Percentiles rank a stretch among this genome's conserved stretches.
Evolutionary conservation across 1,284 basidiomycete species (phyloP).

Genomic region (Exobasidium cylindrosporum): DNA sequence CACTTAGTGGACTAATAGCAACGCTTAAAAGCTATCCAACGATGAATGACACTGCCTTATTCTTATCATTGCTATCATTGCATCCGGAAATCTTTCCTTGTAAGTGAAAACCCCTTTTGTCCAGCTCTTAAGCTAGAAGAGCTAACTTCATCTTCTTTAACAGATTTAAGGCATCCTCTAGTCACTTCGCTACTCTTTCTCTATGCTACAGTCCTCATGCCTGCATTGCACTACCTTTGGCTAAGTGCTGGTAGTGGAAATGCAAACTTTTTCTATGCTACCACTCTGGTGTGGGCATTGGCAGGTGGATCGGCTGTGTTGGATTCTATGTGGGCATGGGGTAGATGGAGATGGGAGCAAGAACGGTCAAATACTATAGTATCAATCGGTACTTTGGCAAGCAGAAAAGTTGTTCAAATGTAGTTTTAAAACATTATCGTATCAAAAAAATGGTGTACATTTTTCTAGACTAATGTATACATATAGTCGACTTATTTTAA

Average conservation of each 20-base stretch:
- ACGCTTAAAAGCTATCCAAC: constrained; percentile 91
- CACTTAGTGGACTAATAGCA: constrained; percentile 73
- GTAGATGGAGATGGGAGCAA: constrained; percentile 41
- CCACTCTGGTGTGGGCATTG: constrained; percentile 86
- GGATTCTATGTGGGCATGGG: constrained; percentile 71
- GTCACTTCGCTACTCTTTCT: constrained; percentile 78
- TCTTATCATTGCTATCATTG: constrained; percentile 72
- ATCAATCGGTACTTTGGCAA: neutral
- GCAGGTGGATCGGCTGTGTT: constrained; percentile 78
- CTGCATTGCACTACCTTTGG: constrained; percentile 90
- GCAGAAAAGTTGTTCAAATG: neutral
- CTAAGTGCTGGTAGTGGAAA: constrained; percentile 87
- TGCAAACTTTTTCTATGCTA: constrained; percentile 97
- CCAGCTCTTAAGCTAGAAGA: neutral
- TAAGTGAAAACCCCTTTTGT: constrained; percentile 61
- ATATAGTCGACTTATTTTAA: too few relatives aligned
- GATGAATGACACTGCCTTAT: constrained; percentile 79
- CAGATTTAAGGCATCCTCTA: constrained; percentile 75
- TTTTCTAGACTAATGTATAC: too few relatives aligned
- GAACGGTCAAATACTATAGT: constrained; percentile 22
- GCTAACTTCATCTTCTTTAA: constrained; percentile 57
- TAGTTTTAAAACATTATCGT: neutral
- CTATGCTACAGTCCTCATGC: constrained; percentile 80
- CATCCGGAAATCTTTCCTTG: constrained; percentile 78
- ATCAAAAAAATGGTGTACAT: too few relatives aligned